Conservation (phyloP, 768 basidiomycete genomes). For the Hortiboletus campestris region DNA sequence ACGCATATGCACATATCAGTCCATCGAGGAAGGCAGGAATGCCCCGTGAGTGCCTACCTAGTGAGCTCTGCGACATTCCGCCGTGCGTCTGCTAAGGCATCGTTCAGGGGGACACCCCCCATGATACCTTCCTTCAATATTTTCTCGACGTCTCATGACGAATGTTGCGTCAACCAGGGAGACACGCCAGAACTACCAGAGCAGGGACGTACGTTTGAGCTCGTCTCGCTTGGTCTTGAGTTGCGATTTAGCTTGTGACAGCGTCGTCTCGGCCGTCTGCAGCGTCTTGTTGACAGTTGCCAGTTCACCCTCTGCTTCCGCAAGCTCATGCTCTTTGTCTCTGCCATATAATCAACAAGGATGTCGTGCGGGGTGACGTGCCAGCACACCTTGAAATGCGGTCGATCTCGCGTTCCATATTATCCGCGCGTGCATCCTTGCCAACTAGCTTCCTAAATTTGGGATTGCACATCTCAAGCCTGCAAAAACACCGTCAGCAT, state of each 20-base stretch:
- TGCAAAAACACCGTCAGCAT: conserved; percentile 31
- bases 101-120: conserved; percentile 42
- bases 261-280: conserved; percentile 60
- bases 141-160: conserved; percentile 38
- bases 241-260: conserved; percentile 59
- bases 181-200: not conserved
- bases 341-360: conserved; percentile 37
- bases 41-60: conserved; percentile 8
- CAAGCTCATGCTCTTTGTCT: conserved; percentile 63
- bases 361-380: not conserved
- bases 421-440: conserved; percentile 53
- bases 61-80: conserved; percentile 13
- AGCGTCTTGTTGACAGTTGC: conserved; percentile 51
- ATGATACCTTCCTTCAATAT: conserved; percentile 39
- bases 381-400: conserved; percentile 49
- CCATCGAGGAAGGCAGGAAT: not conserved
- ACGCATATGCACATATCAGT: not conserved
- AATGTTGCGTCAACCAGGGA: not conserved
- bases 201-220: conserved; percentile 48
- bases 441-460: conserved; percentile 70
- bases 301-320: conserved; percentile 31
- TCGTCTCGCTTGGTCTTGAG: conserved; percentile 62
- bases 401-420: conserved; percentile 74
- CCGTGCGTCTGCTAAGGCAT: conserved; percentile 44
- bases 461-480: conserved; percentile 57